These are phyloP conservation scores for Cyclostephanos tholiformis DNA, from an alignment of 108 stramenopile species.

Conservation along the genomic window DNA sequence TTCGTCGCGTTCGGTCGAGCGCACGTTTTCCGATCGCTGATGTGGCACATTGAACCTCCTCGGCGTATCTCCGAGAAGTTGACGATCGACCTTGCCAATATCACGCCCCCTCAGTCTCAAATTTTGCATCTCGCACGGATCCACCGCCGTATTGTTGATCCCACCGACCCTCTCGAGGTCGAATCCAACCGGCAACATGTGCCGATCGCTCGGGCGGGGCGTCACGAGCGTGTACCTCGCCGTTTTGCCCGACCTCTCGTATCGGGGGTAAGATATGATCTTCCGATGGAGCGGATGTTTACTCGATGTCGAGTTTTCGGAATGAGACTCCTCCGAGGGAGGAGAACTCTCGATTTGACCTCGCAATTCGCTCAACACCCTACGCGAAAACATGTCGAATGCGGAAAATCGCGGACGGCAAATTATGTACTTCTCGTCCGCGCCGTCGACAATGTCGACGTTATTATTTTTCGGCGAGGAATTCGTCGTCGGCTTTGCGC, in stretches of 20 bases:
- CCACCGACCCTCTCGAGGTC: conserved; percentile 31
- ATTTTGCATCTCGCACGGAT: conserved; percentile 50
- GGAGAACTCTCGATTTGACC: neutral
- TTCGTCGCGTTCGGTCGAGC: neutral
- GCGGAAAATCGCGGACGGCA: conserved; percentile 83
- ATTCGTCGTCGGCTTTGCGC: conserved; percentile 18
- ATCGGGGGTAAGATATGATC: conserved; percentile 65
- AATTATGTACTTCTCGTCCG: conserved; percentile 55
- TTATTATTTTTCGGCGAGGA: neutral
- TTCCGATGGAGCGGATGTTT: conserved; percentile 17
- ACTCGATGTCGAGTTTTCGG: neutral
- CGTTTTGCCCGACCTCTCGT: conserved; percentile 64
- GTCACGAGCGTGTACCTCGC: conserved; percentile 63
- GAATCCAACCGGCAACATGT: conserved; percentile 68
- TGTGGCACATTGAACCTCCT: conserved; percentile 13
- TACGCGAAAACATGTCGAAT: conserved; percentile 68
- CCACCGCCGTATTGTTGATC: conserved; percentile 18
- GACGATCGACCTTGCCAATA: conserved; percentile 47
- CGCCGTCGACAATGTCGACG: neutral
- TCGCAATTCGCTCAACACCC: conserved; percentile 47
- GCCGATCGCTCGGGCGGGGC: conserved; percentile 44
- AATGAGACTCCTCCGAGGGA: conserved; percentile 1
- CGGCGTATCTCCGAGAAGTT: conserved; percentile 35
- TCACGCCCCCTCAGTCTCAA: conserved; percentile 75
- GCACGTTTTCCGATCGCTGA: neutral